These are phyloP conservation scores for Neurospora crassa DNA, from an alignment of 2,329 filamentous ascomycete genomes.

Conservation along the genomic window DNA sequence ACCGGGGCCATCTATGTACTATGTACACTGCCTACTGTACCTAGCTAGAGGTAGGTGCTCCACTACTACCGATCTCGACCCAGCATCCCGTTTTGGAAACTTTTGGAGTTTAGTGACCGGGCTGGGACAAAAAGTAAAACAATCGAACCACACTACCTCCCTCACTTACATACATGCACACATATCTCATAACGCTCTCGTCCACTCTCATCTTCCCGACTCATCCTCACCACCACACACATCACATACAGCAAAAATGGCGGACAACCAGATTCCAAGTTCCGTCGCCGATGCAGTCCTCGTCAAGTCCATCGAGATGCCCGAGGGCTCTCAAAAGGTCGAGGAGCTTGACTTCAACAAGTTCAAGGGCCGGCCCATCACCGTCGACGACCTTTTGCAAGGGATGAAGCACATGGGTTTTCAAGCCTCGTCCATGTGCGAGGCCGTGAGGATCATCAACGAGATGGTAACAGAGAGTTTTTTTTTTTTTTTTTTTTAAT, in stretches of 20 bases:
- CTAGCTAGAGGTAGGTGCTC: background rate
- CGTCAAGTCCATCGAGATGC: constrained; percentile 73
- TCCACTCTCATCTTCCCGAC: background rate
- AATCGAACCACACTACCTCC: background rate
- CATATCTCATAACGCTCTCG: constrained; percentile 1
- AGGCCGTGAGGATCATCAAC: constrained; percentile 87
- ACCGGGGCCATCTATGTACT: background rate
- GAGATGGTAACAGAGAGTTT: constrained; percentile 49
- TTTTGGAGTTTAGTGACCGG: background rate
- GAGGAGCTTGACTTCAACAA: constrained; percentile 89
- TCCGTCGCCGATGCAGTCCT: constrained; percentile 73
- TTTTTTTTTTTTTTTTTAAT: no score
- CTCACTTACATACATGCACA: background rate
- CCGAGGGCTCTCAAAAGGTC: constrained; percentile 68
- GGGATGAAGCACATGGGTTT: constrained; percentile 82
- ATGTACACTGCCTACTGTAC: background rate
- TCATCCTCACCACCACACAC: background rate
- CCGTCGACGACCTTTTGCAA: constrained; percentile 72
- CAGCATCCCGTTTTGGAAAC: background rate
- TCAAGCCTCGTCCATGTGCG: constrained; percentile 61
- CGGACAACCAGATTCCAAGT: constrained; percentile 40
- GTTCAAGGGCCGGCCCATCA: constrained; percentile 64
- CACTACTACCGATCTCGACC: constrained; percentile 1
- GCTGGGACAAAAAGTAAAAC: background rate
- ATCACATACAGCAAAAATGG: constrained; percentile 18